These are phyloP conservation scores for Gynochthodes officinalis DNA, from an alignment of 257 asterid genomes.

Conservation along the genomic window DNA sequence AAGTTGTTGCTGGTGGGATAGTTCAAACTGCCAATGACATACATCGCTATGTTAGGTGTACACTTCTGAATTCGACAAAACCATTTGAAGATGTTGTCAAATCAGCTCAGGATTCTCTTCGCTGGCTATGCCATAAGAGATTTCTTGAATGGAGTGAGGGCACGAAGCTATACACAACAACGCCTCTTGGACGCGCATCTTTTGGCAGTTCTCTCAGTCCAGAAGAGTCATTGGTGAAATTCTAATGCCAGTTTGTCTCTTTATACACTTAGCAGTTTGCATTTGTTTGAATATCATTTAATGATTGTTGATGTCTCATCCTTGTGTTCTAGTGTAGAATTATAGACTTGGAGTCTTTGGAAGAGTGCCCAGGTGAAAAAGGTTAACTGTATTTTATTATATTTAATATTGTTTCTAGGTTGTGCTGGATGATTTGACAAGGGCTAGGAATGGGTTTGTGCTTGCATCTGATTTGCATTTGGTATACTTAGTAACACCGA, in stretches of 20 bases:
- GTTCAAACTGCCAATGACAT: slow-evolving; percentile 94
- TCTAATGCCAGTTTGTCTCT: slow-evolving; percentile 14
- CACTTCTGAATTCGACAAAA: slow-evolving; percentile 90
- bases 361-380: neutral
- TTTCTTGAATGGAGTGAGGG: slow-evolving; percentile 92
- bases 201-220: slow-evolving; percentile 98
- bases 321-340: slow-evolving; percentile 3
- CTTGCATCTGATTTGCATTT: slow-evolving; percentile 97
- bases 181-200: slow-evolving; percentile 98
- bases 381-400: neutral
- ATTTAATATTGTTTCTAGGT: slow-evolving; percentile 42
- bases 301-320: slow-evolving; percentile 1
- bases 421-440: slow-evolving; percentile 88
- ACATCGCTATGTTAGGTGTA: slow-evolving; percentile 92
- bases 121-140: slow-evolving; percentile 89
- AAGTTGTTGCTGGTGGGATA: slow-evolving; percentile 98
- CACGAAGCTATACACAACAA: slow-evolving; percentile 79
- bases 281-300: neutral
- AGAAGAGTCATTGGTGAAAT: slow-evolving; percentile 88
- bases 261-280: slow-evolving; percentile 16
- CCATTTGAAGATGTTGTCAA: slow-evolving; percentile 96
- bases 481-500: slow-evolving; percentile 96
- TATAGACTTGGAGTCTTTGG: slow-evolving; percentile 4
- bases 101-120: slow-evolving; percentile 96
- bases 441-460: slow-evolving; percentile 99